Evolutionary conservation across 2,329 filamentous ascomycete genomes (phyloP), one percentile per base, ranked within the genome.

Genomic region (Botrytis fabae): DNA sequence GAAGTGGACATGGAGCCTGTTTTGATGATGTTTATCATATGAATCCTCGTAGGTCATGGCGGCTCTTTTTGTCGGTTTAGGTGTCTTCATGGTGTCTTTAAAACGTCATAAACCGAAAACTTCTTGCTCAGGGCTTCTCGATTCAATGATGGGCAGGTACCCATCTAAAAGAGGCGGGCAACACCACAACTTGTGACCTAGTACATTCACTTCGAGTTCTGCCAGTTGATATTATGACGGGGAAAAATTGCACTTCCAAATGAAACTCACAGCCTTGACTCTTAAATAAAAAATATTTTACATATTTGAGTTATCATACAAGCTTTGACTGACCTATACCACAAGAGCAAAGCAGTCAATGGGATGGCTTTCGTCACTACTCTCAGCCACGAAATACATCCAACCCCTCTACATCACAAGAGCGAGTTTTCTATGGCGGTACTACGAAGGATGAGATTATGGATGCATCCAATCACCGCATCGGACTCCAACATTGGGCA

Each of bases 321-420:
- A 16, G 8, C 44, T 22, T 46, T 62, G 44, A 73, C 48, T 57
- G 28, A 71, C 6, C 10, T 51, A 20, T 20, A 18, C 7, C 2
- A 57, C 32, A 79, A 79, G 77, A 86, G 74, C 84, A 86, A 76
- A 85, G 83, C 63, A 85, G 83, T 70, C 85, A 87, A 74, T 87
- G 85, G 85, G 85, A 87, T 77, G 85, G 85, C 0, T 79, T 86
- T 5, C 81, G 85, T 14, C 85, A 87, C 75, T 86, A 86, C 70
- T 85, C 83, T 8, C 82, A 83, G 73, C 83, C 83, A 9, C 80
- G 80, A 2, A 73, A 80, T 12, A 75, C 80, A 60, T 72, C 69
- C 16, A 75, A 73, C 2, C 60, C 74, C 4, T 75, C 74, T 9
- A 75, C 77, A 54, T 76, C 80, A 73, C 63, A 75, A 38, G 79